phyloP scores from a whole-genome alignment of 768 basidiomycete genomes.

The Panaeolus cyanescens region DNA sequence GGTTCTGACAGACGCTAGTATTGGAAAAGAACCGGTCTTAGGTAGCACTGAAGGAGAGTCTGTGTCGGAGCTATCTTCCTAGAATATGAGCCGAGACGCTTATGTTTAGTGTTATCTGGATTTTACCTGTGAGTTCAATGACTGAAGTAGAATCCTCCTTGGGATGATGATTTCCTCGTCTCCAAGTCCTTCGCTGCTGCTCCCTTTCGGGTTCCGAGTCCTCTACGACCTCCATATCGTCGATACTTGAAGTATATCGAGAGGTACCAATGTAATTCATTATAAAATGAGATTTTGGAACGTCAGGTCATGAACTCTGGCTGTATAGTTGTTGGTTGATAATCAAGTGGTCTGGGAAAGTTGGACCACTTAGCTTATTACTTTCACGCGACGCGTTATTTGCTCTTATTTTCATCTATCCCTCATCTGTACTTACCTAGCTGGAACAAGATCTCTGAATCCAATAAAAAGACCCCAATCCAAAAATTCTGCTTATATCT shows the following conservation, averaged over 20 bases:
- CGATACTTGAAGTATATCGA: neutral
- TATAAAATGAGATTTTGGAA: too few relatives aligned
- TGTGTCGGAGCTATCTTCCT: slow-evolving; percentile 12
- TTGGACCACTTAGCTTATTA: neutral
- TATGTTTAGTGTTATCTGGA: neutral
- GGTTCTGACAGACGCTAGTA: too few relatives aligned
- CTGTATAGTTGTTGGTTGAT: neutral
- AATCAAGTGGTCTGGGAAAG: neutral
- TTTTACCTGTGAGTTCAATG: slow-evolving; percentile 27
- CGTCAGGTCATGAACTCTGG: too few relatives aligned
- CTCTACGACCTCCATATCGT: slow-evolving; percentile 43
- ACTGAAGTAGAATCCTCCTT: slow-evolving; percentile 4
- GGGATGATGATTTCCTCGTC: slow-evolving; percentile 12
- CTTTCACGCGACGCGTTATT: slow-evolving; percentile 50
- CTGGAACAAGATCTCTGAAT: neutral
- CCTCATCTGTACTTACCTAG: neutral
- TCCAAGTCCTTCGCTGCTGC: slow-evolving; percentile 22
- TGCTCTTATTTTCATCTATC: slow-evolving; percentile 17
- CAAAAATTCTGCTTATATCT: too few relatives aligned
- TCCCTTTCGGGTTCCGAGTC: slow-evolving; percentile 77
- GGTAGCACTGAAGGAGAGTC: slow-evolving; percentile 7
- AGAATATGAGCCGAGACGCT: neutral
- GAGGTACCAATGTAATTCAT: too few relatives aligned
- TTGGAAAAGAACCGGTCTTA: too few relatives aligned
- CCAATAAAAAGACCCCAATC: neutral